A percentile compares a stretch with the other conserved stretches of the same genome.
Conservation (phyloP, 306 rosid species). For the Malus asiatica region DNA sequence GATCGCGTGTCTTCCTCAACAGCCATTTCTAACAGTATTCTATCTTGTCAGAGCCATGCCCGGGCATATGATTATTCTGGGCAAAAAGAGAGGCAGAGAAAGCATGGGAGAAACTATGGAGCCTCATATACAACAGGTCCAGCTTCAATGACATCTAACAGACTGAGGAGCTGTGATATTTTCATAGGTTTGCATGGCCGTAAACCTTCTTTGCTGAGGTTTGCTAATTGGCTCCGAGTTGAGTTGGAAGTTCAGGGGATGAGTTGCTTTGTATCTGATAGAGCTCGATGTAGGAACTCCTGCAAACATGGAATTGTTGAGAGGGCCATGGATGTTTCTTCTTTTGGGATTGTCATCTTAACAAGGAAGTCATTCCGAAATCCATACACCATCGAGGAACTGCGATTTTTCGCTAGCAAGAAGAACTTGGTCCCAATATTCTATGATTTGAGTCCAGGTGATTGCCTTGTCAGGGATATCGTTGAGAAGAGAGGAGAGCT, state of each 20-base stretch:
- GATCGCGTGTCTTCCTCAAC: constrained; percentile 49
- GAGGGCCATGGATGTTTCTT: constrained; percentile 84
- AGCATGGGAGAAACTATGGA: constrained; percentile 29
- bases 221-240: constrained; percentile 71
- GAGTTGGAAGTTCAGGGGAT: constrained; percentile 86
- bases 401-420: constrained; percentile 58
- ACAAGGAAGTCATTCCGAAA: constrained; percentile 82
- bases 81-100: constrained; percentile 37
- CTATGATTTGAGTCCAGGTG: constrained; percentile 69
- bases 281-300: constrained; percentile 59
- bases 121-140: constrained; percentile 37
- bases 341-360: constrained; percentile 65
- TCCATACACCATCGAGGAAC: constrained; percentile 73
- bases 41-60: constrained; percentile 38
- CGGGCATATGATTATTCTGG: constrained; percentile 28
- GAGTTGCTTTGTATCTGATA: constrained; percentile 70
- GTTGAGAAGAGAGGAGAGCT: constrained; percentile 86
- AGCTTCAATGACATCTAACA: constrained; percentile 56
- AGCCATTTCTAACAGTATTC: constrained; percentile 53
- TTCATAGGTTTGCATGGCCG: constrained; percentile 70
- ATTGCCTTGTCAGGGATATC: constrained; percentile 81
- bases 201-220: constrained; percentile 53
- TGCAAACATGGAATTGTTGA: constrained; percentile 55
- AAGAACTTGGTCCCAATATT: constrained; percentile 81
- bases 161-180: constrained; percentile 65